Base-by-base conservation (phyloP, 768 basidiomycete genomes). In the Mycena latifolia region DNA sequence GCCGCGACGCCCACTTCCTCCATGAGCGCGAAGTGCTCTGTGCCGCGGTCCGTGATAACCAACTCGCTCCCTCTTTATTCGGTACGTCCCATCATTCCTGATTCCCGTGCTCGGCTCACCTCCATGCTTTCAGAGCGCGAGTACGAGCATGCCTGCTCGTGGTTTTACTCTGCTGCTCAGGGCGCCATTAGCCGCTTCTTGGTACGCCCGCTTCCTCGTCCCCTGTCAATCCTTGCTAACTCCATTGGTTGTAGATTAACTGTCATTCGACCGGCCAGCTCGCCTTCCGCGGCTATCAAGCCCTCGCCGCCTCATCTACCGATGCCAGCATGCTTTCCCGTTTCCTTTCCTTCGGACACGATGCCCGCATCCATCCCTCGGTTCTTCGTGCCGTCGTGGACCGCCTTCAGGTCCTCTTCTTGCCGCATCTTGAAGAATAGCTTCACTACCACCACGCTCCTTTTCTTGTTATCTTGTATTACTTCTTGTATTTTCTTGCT, bases 221-320 rank as follows among this genome's bases (percentile, higher is more conserved):
- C 20, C 2, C 37, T n/a, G n/a, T 9, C 37, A 39, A 8, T 39
- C 17, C 37, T 15, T 15, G 37, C 37, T 39, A 5, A 39, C 17
- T 18, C n/a, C n/a, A n/a, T 39, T 18, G 12, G 14, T 39, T n/a
- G 41, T 12, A 52, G 51, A 14, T 52, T 2, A 52, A 52, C 31
- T 52, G 31, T n/a, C 51, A 15, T 1, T 29, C 51, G 2, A 52
- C 51, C 31, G 29, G 14, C 20, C 31, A 52, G 10, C 31, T 52
- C n/a, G 51, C 51, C 20, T 5, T 24, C 29, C 29, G 31, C 33
- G 51, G 51, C 8, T 52, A 33, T 35, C 33, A 35, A 20, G 18
- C 51, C n/a, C 29, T 52, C n/a, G 51, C 31, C 31, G 51, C 51
- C n/a, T 25, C 51, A 18, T 52, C 51, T 3, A 33, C 51, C 22